These are phyloP conservation scores for Amorphotheca resinae DNA, from an alignment of 495 filamentous ascomycete species.

Conservation along the genomic window DNA sequence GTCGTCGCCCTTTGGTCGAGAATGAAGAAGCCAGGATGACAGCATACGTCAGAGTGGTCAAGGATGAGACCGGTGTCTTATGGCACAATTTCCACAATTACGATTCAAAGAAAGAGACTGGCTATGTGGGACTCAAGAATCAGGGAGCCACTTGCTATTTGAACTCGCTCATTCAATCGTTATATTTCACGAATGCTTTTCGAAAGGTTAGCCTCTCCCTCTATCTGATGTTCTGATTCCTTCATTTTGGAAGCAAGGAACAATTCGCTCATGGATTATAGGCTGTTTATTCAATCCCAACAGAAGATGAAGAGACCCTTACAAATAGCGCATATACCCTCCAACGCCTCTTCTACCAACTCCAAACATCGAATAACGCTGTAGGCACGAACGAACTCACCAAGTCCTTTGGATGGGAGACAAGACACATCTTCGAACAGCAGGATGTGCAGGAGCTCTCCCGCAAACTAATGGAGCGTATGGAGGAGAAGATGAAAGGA, in stretches of 20 bases:
- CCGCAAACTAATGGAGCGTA: constrained; percentile 87
- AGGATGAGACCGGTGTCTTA: constrained; percentile 95
- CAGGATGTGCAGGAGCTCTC: constrained; percentile 98
- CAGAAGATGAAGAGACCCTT: constrained; percentile 63
- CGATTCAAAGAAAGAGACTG: constrained; percentile 97
- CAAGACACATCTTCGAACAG: constrained; percentile 94
- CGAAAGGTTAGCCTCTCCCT: constrained; percentile 52
- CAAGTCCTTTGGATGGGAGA: constrained; percentile 95
- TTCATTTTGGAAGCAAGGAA: no score
- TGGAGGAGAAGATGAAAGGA: constrained; percentile 96
- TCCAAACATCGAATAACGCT: constrained; percentile 70
- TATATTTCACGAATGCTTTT: constrained; percentile 96
- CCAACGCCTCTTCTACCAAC: constrained; percentile 85
- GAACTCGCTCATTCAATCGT: constrained; percentile 90
- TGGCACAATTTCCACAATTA: constrained; percentile 99
- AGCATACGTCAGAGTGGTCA: constrained; percentile 85
- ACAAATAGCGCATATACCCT: constrained; percentile 87
- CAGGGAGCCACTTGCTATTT: constrained; percentile 98
- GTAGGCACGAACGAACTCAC: constrained; percentile 90
- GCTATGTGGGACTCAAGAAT: constrained; percentile 92
- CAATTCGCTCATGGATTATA: constrained; percentile 26
- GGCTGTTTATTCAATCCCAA: constrained; percentile 95
- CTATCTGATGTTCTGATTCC: no score
- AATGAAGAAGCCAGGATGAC: constrained; percentile 78
- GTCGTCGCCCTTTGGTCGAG: constrained; percentile 68